Base-by-base conservation (phyloP, 768 basidiomycete genomes). In the Obba rivulosa region DNA sequence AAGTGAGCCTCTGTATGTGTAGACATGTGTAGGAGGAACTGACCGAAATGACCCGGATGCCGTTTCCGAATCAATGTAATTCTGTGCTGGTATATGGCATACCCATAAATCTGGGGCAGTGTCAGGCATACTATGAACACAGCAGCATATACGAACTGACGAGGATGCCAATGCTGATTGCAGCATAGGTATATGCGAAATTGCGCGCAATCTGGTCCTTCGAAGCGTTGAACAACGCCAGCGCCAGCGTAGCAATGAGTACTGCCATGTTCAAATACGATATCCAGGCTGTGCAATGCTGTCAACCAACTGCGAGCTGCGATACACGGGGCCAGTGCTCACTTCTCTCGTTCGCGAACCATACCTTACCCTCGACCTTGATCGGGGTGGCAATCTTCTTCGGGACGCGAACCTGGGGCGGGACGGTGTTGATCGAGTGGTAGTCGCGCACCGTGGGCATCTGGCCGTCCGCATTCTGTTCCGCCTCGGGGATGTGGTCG, bases 261-360 rank as follows among this genome's bases (percentile, higher is more conserved):
- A 98, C 71, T 2, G 89, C 78, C 37, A 87, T 83, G 54, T 88
- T 89, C 45, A 98, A 72, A 83, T 95, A 99, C 0, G 93, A 79
- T 25, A 98, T 77, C 88, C 93, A 96, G 2, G 95, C 90, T 92
- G 45, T 2, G 45, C 44, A 45, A 17, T 41, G 34, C 7, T 35
- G 34, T 22, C 14, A 22, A 13, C 18, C 22, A n/a, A 25, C 8
- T 11, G 9, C 8, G 14, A 45, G 16, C 43, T 28, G 36, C 23
- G 17, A 16, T 21, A 3, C 34, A 14, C 24, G 37, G 40, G 43
- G 7, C 64, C 74, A 45, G 38, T 8, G 68, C 83, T 51, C 41
- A 92, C 90, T 92, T 62, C 91, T 73, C 67, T 97, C 93, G 61
- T 96, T 96, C 8, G 93, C 92, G 64, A 97, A 95, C 93, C 94